Base-by-base conservation (phyloP, 2,329 filamentous ascomycete genomes). In the Monilinia polystroma region DNA sequence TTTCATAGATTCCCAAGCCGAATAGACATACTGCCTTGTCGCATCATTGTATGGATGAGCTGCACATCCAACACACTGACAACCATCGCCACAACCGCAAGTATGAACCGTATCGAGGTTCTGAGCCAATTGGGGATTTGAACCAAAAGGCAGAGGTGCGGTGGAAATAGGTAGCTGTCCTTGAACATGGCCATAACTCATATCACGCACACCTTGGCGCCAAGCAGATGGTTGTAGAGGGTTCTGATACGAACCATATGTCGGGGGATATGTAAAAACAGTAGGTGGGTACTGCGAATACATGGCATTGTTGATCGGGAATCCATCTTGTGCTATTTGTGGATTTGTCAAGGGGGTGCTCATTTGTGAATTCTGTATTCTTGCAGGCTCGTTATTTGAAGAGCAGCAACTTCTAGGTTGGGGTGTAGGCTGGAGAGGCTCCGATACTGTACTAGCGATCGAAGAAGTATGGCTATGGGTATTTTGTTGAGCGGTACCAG, bases 21-120 rank as follows among this genome's bases (percentile, higher is more conserved):
- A 83, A 63, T 82, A 79, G 3, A 87, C 80, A 67, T 82, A 80
- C 57, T 81, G 77, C 79, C 80, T 83, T 62, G 85, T 90, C 29
- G 87, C 84, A 10, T 85, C 81, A 71, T 90, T 90, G 73, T 87
- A 89, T 16, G 88, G 87, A 74, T 90, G 88, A 2, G 85, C 85
- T 6, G 86, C 82, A 74, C 89, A 91, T 14, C 87, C 88, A 47
- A 90, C 79, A 73, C 89, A 91, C 70, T 87, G 83, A 70, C 89
- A 91, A 38, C 80, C 80, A 64, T 88, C 84, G 26, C 89, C 89
- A 73, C 89, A 91, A 58, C 81, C 80, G 72, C 89, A 91, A 32
- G 80, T 79, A 69, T 84, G 81, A 18, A 75, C 43, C 0, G 72
- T 74, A 26, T 75, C 69, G 3, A 71, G 54, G 23, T 38, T 68